Conservation (phyloP, 768 basidiomycete species). For the Cystoderma amianthinum region DNA sequence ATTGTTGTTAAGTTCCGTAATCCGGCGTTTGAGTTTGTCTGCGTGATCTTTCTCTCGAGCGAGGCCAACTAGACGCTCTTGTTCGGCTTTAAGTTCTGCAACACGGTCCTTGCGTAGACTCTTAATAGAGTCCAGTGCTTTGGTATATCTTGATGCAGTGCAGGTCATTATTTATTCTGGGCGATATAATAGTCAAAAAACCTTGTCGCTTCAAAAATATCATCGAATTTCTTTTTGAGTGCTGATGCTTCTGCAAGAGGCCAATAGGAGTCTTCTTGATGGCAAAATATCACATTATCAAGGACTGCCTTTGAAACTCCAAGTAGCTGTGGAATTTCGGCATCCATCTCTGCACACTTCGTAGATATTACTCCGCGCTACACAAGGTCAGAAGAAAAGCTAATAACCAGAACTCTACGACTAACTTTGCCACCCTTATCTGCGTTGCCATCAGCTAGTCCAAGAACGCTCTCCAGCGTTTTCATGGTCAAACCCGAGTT, state of each 20-base stretch:
- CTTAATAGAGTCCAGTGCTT: conserved; percentile 92
- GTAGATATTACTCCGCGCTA: conserved; percentile 91
- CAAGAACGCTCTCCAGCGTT: conserved; percentile 89
- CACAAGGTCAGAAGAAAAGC: not conserved
- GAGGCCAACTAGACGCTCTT: conserved; percentile 74
- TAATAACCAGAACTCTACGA: conserved; percentile 2
- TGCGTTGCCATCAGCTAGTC: conserved; percentile 56
- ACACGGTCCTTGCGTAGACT: conserved; percentile 82
- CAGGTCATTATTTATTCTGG: not conserved
- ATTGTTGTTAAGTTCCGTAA: conserved; percentile 49
- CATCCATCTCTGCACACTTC: conserved; percentile 95
- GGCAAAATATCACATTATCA: conserved; percentile 99
- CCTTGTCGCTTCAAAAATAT: conserved; percentile 99
- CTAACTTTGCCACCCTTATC: conserved; percentile 76
- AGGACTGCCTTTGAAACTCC: conserved; percentile 98
- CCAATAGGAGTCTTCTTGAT: conserved; percentile 99
- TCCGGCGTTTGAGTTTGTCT: conserved; percentile 69
- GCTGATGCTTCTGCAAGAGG: conserved; percentile 86
- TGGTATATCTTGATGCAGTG: conserved; percentile 69
- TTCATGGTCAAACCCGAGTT: conserved; percentile 88
- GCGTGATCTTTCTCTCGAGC: conserved; percentile 79
- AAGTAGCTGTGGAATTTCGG: conserved; percentile 86
- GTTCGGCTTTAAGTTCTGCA: conserved; percentile 89
- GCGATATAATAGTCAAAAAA: conserved; percentile 18
- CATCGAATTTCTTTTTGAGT: conserved; percentile 98